phyloP scores from a whole-genome alignment of 352 stramenopile species.

The Phytopythium ostracodes region DNA sequence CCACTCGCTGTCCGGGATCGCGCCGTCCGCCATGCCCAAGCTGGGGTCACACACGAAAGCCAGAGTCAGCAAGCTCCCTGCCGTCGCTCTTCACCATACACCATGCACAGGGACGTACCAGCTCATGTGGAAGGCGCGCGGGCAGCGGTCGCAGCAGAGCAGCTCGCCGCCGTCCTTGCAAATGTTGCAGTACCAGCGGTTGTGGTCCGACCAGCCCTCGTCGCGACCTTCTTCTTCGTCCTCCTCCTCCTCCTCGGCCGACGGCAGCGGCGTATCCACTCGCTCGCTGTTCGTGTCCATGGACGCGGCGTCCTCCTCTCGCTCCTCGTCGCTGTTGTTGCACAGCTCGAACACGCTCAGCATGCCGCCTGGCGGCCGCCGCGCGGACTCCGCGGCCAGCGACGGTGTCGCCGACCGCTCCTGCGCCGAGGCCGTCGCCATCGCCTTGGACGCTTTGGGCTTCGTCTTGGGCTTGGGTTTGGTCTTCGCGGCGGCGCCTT shows the following conservation, averaged over 20 bases:
- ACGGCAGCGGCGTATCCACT: conserved; percentile 29
- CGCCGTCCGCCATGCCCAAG: conserved; percentile 71
- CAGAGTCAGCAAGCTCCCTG: background rate
- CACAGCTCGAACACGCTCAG: conserved; percentile 78
- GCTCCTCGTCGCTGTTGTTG: conserved; percentile 45
- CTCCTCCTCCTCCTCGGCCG: conserved; percentile 33
- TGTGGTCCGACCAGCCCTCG: conserved; percentile 82
- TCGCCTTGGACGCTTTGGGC: conserved; percentile 7
- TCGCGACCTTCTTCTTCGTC: conserved; percentile 32
- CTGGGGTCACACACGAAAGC: conserved; percentile 16
- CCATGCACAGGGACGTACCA: no score
- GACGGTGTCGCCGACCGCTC: background rate
- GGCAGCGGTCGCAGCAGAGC: conserved; percentile 91
- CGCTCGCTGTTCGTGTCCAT: conserved; percentile 23
- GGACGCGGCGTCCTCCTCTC: conserved; percentile 23
- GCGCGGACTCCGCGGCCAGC: conserved; percentile 8
- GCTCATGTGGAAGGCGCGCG: conserved; percentile 91
- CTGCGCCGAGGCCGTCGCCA: background rate
- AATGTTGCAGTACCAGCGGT: conserved; percentile 90
- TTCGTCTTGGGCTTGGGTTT: conserved; percentile 14
- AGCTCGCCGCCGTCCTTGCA: conserved; percentile 88
- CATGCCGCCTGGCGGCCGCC: conserved; percentile 45
- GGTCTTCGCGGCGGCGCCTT: background rate
- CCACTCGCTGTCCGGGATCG: conserved; percentile 82
- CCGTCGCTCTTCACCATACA: no score